A percentile compares a stretch with the other conserved stretches of the same genome.
Conservation (phyloP, 78 protist genomes). For the Isochrysis galbana region DNA sequence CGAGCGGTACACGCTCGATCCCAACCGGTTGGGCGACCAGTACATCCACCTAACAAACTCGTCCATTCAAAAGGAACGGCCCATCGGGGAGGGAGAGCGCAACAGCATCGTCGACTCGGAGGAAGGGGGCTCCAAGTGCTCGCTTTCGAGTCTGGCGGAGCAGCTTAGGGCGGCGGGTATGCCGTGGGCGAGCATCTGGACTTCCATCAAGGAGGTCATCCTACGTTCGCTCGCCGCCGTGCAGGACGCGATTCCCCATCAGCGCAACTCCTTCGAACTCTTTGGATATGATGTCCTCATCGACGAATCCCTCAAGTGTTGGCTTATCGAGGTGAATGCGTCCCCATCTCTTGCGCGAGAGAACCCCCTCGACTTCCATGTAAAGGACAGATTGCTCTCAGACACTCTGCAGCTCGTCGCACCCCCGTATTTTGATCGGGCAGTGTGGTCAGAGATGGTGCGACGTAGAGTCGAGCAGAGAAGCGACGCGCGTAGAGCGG, state of each 20-base stretch:
- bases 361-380: neutral
- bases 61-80: neutral
- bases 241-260: neutral
- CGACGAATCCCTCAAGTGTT: slow-evolving; percentile 17
- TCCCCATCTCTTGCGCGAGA: slow-evolving; percentile 1
- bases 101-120: neutral
- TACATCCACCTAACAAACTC: slow-evolving; percentile 51
- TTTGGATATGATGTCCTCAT: slow-evolving; percentile 57
- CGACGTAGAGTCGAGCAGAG: neutral
- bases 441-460: neutral
- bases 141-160: neutral
- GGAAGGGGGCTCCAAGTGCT: neutral
- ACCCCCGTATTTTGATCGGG: neutral
- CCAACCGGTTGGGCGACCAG: neutral
- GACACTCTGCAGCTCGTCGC: neutral
- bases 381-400: neutral
- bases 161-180: neutral
- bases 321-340: slow-evolving; percentile 25
- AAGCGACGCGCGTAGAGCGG: neutral
- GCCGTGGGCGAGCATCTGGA: neutral
- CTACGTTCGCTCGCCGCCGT: neutral
- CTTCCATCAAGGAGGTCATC: neutral
- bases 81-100: neutral
- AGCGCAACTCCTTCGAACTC: slow-evolving; percentile 30
- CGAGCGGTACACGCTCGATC: neutral